Evolutionary conservation across 805 yeast genomes (phyloP).

Genomic region (Starmerella roubikii): DNA sequence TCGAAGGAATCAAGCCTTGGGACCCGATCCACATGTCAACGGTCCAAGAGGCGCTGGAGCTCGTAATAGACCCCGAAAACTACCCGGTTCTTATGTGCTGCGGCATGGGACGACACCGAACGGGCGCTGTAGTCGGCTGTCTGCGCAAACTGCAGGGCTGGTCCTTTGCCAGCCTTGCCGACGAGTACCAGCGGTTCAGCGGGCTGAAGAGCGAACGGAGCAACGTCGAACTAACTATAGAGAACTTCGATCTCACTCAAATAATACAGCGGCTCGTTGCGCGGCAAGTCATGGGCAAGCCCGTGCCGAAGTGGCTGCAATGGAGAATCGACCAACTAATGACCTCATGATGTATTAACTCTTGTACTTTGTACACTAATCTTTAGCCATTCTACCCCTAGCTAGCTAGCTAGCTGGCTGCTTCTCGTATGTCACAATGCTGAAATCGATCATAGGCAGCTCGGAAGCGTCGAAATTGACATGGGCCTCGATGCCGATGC

Average conservation of each 20-base stretch:
- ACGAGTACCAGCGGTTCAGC: slow-evolving; percentile 86
- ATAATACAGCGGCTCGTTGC: slow-evolving; percentile 19
- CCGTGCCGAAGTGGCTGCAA: slow-evolving; percentile 14
- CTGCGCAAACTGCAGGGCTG: slow-evolving; percentile 87
- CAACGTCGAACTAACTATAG: slow-evolving; percentile 79
- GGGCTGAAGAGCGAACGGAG: slow-evolving; percentile 89
- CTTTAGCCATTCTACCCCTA: too few relatives aligned
- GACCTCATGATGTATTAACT: too few relatives aligned
- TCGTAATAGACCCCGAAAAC: slow-evolving; percentile 56
- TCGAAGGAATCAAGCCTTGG: slow-evolving; percentile 89
- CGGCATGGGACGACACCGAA: slow-evolving; percentile 96
- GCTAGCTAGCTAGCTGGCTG: too few relatives aligned
- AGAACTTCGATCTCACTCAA: slow-evolving; percentile 42
- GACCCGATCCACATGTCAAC: slow-evolving; percentile 80
- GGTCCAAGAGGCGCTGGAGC: slow-evolving; percentile 62
- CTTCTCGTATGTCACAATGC: slow-evolving; percentile 29
- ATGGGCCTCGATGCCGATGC: slow-evolving; percentile 51
- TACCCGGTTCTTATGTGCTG: slow-evolving; percentile 87
- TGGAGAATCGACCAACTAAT: slow-evolving; percentile 3
- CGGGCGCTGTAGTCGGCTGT: slow-evolving; percentile 95
- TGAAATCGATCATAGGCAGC: slow-evolving; percentile 59
- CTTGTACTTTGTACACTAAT: too few relatives aligned
- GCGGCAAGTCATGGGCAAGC: not conserved
- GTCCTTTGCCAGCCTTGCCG: slow-evolving; percentile 90
- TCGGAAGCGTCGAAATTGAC: slow-evolving; percentile 51